Conservation (phyloP, 805 yeast species). For the Torulaspora gathmanii region DNA sequence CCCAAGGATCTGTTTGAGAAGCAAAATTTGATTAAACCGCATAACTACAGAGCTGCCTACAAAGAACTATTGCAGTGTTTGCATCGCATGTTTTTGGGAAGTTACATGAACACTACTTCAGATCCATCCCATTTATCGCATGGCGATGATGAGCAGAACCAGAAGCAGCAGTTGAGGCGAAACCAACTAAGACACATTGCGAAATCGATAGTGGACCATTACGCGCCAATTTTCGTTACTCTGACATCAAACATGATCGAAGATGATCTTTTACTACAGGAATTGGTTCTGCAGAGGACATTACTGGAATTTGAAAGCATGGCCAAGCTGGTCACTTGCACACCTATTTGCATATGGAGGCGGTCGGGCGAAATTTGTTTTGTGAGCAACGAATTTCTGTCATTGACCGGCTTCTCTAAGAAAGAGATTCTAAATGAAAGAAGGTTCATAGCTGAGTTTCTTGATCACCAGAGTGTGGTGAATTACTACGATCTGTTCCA, state of each 20-base stretch:
- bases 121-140: neutral
- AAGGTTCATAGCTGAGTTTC: constrained; percentile 69
- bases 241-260: constrained; percentile 70
- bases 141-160: constrained; percentile 5
- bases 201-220: constrained; percentile 43
- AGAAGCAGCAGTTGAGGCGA: constrained; percentile 7
- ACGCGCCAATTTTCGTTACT: constrained; percentile 72
- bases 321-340: constrained; percentile 48
- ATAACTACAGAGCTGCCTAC: constrained; percentile 26
- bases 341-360: constrained; percentile 82
- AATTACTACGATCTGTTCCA: constrained; percentile 70
- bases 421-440: constrained; percentile 55
- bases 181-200: constrained; percentile 36
- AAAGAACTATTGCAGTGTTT: constrained; percentile 15
- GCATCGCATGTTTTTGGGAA: constrained; percentile 16
- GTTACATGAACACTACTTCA: constrained; percentile 1
- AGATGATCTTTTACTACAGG: constrained; percentile 62
- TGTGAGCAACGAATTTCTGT: constrained; percentile 67
- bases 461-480: constrained; percentile 74
- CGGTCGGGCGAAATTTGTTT: constrained; percentile 82
- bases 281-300: constrained; percentile 52
- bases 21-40: constrained; percentile 19
- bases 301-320: constrained; percentile 52
- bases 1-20: constrained; percentile 23
- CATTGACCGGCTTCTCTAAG: constrained; percentile 59